Conservation (phyloP, 192 early-diverging fungal genomes). For the Linnemannia hyalina region DNA sequence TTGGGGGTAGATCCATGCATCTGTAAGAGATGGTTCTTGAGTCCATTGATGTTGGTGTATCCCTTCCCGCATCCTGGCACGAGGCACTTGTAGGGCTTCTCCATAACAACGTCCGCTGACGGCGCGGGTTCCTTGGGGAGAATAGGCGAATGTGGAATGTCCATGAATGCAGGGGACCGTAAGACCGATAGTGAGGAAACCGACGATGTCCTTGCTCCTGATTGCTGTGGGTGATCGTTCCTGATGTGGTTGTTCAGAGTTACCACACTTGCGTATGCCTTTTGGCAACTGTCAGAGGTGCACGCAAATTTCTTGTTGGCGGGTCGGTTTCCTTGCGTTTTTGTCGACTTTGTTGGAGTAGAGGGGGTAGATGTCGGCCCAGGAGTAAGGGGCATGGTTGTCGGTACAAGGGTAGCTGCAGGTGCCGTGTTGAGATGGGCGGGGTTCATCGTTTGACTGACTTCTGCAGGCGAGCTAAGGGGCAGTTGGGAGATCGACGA, state of each 20-base stretch:
- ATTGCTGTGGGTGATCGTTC: conserved; percentile 32
- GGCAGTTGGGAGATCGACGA: neutral
- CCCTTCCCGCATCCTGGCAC: conserved; percentile 74
- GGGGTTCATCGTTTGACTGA: neutral
- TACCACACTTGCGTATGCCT: conserved; percentile 24
- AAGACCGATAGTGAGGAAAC: neutral
- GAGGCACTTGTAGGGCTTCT: conserved; percentile 80
- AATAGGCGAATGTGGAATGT: neutral
- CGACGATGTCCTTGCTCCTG: neutral
- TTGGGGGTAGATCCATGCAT: conserved; percentile 70
- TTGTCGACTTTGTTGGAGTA: conserved; percentile 1
- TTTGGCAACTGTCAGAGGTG: conserved; percentile 12
- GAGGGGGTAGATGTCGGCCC: neutral
- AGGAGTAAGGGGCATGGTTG: neutral
- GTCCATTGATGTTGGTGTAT: conserved; percentile 87
- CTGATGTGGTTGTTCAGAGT: conserved; percentile 37
- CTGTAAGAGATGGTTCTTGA: conserved; percentile 81
- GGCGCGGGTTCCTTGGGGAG: conserved; percentile 1
- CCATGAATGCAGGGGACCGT: conserved; percentile 11
- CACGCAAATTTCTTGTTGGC: conserved; percentile 31
- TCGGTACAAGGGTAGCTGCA: neutral
- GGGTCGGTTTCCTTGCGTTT: conserved; percentile 7
- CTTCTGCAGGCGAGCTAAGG: neutral
- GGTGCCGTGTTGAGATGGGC: neutral
- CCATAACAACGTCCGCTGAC: conserved; percentile 12